These are phyloP conservation scores for Candolleomyces aberdarensis DNA, from an alignment of 768 basidiomycete genomes.

Conservation along the genomic window DNA sequence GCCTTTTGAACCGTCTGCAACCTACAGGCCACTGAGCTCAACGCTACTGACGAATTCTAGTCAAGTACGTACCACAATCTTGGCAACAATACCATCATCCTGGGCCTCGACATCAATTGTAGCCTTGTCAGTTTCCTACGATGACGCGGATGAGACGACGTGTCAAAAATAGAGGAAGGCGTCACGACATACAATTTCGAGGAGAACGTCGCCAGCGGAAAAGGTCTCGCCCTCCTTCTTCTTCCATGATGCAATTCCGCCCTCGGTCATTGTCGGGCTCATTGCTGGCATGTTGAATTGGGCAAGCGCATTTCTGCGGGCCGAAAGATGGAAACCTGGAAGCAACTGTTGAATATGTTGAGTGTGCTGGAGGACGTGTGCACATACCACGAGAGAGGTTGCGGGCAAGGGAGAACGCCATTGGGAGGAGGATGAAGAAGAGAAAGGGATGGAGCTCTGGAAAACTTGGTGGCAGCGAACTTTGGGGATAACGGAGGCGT, in stretches of 20 bases:
- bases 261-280: conserved; percentile 99
- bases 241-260: conserved; percentile 97
- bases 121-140: conserved; percentile 98
- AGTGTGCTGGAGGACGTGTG: not conserved
- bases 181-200: conserved; percentile 76
- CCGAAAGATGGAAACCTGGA: conserved; percentile 80
- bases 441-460: conserved; percentile 9
- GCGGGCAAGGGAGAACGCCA: conserved; percentile 66
- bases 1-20: conserved; percentile 81
- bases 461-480: conserved; percentile 6
- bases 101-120: conserved; percentile 99
- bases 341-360: not conserved
- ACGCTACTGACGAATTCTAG: not conserved
- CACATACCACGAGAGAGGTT: conserved; percentile 62
- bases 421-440: conserved; percentile 29
- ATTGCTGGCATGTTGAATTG: conserved; percentile 97
- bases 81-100: conserved; percentile 94
- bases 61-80: conserved; percentile 78
- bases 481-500: conserved; percentile 23
- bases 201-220: conserved; percentile 85
- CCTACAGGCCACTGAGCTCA: conserved; percentile 38
- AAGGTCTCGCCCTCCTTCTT: conserved; percentile 93
- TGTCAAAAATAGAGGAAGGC: not conserved
- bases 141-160: conserved; percentile 7
- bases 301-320: conserved; percentile 72